A percentile compares a stretch with the other conserved stretches of the same genome.
phyloP scores from a whole-genome alignment of 495 filamentous ascomycete genomes.

The Talaromyces stipitatus region DNA sequence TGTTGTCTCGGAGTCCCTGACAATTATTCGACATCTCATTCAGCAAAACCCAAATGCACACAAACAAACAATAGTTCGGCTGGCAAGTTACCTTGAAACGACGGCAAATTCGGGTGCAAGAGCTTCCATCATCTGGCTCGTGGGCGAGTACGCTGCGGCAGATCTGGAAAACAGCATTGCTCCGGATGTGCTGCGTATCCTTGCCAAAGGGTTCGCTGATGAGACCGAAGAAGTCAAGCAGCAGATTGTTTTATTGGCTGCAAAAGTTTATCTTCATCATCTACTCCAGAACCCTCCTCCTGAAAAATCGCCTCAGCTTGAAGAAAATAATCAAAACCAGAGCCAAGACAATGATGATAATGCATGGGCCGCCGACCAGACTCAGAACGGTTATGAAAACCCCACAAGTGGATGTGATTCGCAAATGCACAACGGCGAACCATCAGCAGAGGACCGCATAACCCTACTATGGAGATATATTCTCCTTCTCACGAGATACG shows the following conservation, averaged over 20 bases:
- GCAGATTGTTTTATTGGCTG: constrained; percentile 85
- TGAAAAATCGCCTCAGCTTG: background rate
- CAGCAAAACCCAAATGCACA: constrained; percentile 80
- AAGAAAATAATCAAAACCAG: constrained; percentile 14
- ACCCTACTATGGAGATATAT: constrained; percentile 77
- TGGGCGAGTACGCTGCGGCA: constrained; percentile 82
- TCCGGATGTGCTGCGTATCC: constrained; percentile 82
- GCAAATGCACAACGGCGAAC: constrained; percentile 14
- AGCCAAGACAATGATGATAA: constrained; percentile 16
- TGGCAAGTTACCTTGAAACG: constrained; percentile 87
- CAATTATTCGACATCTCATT: constrained; percentile 90
- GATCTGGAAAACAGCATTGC: constrained; percentile 81
- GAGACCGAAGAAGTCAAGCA: constrained; percentile 81
- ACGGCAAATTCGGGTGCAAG: constrained; percentile 77
- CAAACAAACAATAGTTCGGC: constrained; percentile 68
- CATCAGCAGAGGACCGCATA: constrained; percentile 49
- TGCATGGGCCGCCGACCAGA: constrained; percentile 32
- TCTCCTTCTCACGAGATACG: constrained; percentile 78
- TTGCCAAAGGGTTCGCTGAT: constrained; percentile 74
- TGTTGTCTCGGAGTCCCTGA: constrained; percentile 82
- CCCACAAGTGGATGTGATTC: constrained; percentile 14
- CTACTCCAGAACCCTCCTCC: constrained; percentile 39
- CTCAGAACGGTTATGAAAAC: constrained; percentile 20
- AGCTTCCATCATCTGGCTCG: constrained; percentile 93
- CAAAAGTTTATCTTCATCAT: constrained; percentile 89